phyloP scores from a whole-genome alignment of 2,329 filamentous ascomycete species.

The Sporothrix globosa region DNA sequence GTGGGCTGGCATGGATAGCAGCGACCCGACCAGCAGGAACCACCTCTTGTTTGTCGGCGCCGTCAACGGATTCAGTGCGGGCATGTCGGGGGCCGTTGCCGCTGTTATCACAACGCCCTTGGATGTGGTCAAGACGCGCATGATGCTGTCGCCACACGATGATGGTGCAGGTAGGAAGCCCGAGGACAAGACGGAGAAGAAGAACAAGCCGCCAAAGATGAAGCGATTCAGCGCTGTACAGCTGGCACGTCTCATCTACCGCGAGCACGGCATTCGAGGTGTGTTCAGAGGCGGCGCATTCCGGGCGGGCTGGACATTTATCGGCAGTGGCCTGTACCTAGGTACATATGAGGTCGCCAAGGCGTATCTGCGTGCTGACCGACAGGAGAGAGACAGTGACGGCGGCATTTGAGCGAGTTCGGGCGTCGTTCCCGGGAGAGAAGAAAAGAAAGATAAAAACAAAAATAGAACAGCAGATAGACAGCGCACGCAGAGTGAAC shows the following conservation, averaged over 20 bases:
- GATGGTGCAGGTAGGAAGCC: conserved; percentile 40
- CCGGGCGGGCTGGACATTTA: conserved; percentile 76
- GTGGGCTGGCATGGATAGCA: conserved; percentile 33
- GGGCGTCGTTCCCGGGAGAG: not conserved
- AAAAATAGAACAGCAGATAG: not conserved
- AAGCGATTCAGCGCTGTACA: conserved; percentile 53
- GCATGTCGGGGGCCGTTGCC: conserved; percentile 71
- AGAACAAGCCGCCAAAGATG: conserved; percentile 35
- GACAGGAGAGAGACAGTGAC: conserved; percentile 46
- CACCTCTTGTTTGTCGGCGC: conserved; percentile 66
- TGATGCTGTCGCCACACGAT: conserved; percentile 71
- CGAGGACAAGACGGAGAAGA: conserved; percentile 34
- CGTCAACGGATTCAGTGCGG: conserved; percentile 75
- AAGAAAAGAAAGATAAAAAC: not conserved
- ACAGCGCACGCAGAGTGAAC: no score
- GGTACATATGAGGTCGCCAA: conserved; percentile 84
- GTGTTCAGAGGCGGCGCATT: conserved; percentile 77
- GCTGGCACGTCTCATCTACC: conserved; percentile 67
- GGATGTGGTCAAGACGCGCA: conserved; percentile 85
- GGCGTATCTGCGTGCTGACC: conserved; percentile 58
- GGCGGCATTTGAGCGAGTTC: not conserved
- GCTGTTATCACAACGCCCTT: conserved; percentile 84
- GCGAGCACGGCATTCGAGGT: conserved; percentile 69
- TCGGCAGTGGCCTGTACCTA: conserved; percentile 82
- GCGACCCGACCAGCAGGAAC: conserved; percentile 27